These are phyloP conservation scores for Viridothelium virens DNA, from an alignment of 495 filamentous ascomycete species.

Conservation along the genomic window DNA sequence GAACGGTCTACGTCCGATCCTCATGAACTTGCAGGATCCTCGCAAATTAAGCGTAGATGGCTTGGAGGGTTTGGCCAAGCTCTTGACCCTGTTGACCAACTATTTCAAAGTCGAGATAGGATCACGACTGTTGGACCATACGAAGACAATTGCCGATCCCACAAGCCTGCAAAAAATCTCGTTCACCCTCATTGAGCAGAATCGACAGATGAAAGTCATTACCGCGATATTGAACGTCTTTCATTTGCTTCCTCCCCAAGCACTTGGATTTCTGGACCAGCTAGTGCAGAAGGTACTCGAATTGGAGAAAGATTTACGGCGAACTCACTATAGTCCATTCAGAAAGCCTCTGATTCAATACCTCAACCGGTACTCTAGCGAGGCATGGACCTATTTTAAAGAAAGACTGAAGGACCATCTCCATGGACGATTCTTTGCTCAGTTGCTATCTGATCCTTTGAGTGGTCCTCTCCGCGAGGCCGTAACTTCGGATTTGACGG, in stretches of 20 bases:
- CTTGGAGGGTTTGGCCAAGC: slow-evolving; percentile 79
- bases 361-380: slow-evolving; percentile 82
- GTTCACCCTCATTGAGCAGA: slow-evolving; percentile 88
- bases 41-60: slow-evolving; percentile 82
- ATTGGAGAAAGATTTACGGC: slow-evolving; percentile 73
- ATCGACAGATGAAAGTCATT: slow-evolving; percentile 82
- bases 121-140: slow-evolving; percentile 77
- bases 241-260: slow-evolving; percentile 81
- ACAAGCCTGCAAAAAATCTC: slow-evolving; percentile 76
- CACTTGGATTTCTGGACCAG: slow-evolving; percentile 80
- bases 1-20: slow-evolving; percentile 83
- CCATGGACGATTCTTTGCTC: slow-evolving; percentile 90
- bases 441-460: slow-evolving; percentile 70
- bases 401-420: slow-evolving; percentile 68
- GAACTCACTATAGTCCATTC: slow-evolving; percentile 92
- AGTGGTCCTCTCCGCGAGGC: slow-evolving; percentile 67
- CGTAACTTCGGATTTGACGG: slow-evolving; percentile 64
- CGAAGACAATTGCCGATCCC: slow-evolving; percentile 82
- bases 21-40: slow-evolving; percentile 92
- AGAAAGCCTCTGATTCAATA: slow-evolving; percentile 87
- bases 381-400: slow-evolving; percentile 72
- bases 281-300: slow-evolving; percentile 83
- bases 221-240: slow-evolving; percentile 93
- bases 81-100: slow-evolving; percentile 84
- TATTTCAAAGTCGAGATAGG: slow-evolving; percentile 99